Percentiles rank a stretch among this genome's conserved stretches.
These are phyloP conservation scores for Mycena polygramma DNA, from an alignment of 768 basidiomycete species.

Conservation along the genomic window DNA sequence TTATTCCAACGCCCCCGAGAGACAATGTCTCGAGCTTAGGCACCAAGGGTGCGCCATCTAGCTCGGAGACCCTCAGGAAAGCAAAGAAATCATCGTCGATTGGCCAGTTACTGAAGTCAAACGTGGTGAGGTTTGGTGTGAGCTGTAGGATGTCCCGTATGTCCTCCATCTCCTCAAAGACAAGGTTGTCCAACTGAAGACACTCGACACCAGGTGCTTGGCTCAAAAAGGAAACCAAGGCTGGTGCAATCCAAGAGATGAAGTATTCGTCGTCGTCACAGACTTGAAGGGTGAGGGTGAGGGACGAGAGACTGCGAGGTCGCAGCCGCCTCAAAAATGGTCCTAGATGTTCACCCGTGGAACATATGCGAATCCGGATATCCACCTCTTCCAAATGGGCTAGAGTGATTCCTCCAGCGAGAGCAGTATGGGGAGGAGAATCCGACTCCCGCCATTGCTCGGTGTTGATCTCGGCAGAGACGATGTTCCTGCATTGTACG, in stretches of 20 bases:
- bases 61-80: neutral
- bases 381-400: slow-evolving; percentile 7
- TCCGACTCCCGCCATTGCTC: slow-evolving; percentile 10
- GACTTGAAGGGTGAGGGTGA: slow-evolving; percentile 1
- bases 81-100: slow-evolving; percentile 21
- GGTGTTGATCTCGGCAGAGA: slow-evolving; percentile 8
- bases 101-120: neutral
- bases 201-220: neutral
- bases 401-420: neutral
- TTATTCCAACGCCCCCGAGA: neutral
- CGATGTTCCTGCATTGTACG: slow-evolving; percentile 11
- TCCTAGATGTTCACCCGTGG: slow-evolving; percentile 1
- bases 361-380: neutral
- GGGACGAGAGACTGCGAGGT: slow-evolving; percentile 7
- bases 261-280: neutral
- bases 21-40: slow-evolving; percentile 19
- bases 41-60: neutral
- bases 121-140: slow-evolving; percentile 1
- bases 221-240: too few relatives aligned
- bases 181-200: neutral
- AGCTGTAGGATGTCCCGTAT: neutral
- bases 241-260: neutral
- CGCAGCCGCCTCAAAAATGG: slow-evolving; percentile 19
- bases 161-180: neutral
- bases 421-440: neutral